Percentiles rank a stretch among this genome's conserved stretches.
Evolutionary conservation across 225 moss, liverwort and hornwort genomes (phyloP).

Genomic region (Pseudoscleropodium purum): DNA sequence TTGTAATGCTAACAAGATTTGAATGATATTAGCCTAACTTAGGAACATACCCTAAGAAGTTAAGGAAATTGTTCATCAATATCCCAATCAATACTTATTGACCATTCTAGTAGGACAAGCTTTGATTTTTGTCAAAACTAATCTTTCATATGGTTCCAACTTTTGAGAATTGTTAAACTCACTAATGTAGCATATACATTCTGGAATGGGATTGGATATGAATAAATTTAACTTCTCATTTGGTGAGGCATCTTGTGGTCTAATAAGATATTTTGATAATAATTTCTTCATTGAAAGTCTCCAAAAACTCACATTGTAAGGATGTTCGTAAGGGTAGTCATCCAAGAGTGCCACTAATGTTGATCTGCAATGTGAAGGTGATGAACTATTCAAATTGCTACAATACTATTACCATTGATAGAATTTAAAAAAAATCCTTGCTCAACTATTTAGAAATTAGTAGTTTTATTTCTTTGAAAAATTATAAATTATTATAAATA

Average conservation of each 20-base stretch:
- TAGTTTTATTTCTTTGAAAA: neutral
- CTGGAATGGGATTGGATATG: slow-evolving; percentile 25
- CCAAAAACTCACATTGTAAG: neutral
- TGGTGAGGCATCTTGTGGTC: neutral
- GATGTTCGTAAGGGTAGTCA: neutral
- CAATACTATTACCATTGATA: accelerated
- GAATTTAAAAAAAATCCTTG: too few species aligned
- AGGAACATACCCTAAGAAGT: neutral
- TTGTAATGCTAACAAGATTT: neutral
- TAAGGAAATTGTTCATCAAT: neutral
- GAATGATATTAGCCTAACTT: neutral
- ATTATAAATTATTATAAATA: accelerated
- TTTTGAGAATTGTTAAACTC: neutral
- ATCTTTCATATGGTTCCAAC: neutral
- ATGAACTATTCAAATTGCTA: neutral
- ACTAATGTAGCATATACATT: slow-evolving; percentile 19
- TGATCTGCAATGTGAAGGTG: slow-evolving; percentile 8
- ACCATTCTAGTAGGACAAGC: neutral
- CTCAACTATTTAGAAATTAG: too few species aligned
- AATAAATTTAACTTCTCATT: slow-evolving; percentile 11
- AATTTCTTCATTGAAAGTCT: neutral
- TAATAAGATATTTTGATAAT: slow-evolving; percentile 2
- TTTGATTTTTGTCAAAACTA: neutral
- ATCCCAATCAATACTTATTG: neutral
- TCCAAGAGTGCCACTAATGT: slow-evolving; percentile 10